These are phyloP conservation scores for Bertia moriformis DNA, from an alignment of 2,329 filamentous ascomycete species.

Conservation along the genomic window DNA sequence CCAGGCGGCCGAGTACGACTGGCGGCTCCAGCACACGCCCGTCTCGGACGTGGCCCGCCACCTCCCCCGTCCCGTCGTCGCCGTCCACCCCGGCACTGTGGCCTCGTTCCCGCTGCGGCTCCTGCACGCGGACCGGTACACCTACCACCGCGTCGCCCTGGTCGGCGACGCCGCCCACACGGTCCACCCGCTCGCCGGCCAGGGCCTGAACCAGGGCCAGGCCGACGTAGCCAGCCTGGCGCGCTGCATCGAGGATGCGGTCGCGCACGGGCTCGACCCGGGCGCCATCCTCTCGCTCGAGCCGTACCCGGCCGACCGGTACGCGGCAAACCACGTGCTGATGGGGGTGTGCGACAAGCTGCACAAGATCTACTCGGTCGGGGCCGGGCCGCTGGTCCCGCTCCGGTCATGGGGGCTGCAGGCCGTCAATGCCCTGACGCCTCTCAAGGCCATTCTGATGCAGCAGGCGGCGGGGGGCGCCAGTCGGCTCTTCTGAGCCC, in stretches of 20 bases:
- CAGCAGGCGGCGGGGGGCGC: slow-evolving; percentile 44
- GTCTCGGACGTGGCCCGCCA: no score
- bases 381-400: slow-evolving; percentile 65
- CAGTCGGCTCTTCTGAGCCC: no score
- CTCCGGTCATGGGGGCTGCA: slow-evolving; percentile 63
- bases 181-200: slow-evolving; percentile 83
- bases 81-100: slow-evolving; percentile 64
- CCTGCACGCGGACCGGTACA: slow-evolving; percentile 88
- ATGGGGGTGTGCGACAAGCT: slow-evolving; percentile 76
- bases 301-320: slow-evolving; percentile 66
- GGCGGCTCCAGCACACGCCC: slow-evolving; percentile 68
- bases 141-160: slow-evolving; percentile 75
- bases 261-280: slow-evolving; percentile 74
- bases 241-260: slow-evolving; percentile 59
- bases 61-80: slow-evolving; percentile 51
- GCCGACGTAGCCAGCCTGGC: slow-evolving; percentile 73
- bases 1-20: slow-evolving; percentile 65
- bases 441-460: slow-evolving; percentile 80
- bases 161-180: slow-evolving; percentile 93
- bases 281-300: slow-evolving; percentile 68
- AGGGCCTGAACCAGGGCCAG: slow-evolving; percentile 86
- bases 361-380: slow-evolving; percentile 79
- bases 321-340: slow-evolving; percentile 66
- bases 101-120: slow-evolving; percentile 85
- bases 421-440: slow-evolving; percentile 59